phyloP scores from a whole-genome alignment of 768 basidiomycete genomes.

The Paxillus involutus region DNA sequence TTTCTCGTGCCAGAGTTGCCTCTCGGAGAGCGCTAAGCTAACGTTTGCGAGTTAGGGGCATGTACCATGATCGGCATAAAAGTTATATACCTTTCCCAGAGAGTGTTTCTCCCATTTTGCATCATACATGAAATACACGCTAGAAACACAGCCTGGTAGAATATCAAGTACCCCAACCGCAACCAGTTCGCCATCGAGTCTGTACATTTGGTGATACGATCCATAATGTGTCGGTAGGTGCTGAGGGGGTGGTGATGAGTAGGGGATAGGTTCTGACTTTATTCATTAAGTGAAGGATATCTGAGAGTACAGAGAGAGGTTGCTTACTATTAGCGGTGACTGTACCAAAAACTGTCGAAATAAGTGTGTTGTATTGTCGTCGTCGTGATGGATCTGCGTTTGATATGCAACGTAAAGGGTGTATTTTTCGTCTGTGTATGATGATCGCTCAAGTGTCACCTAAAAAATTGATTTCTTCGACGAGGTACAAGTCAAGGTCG shows the following conservation, averaged over 20 bases:
- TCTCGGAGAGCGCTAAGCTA: constrained; percentile 88
- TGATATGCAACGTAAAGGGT: constrained; percentile 79
- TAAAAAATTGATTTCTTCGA: constrained; percentile 27
- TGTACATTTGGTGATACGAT: constrained; percentile 90
- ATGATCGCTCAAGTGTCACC: constrained; percentile 76
- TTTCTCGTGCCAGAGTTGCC: constrained; percentile 69
- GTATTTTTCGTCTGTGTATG: constrained; percentile 80
- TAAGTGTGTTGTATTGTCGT: constrained; percentile 42
- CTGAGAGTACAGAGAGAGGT: neutral
- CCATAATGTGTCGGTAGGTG: constrained; percentile 81
- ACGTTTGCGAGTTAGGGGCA: neutral
- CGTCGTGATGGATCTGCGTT: constrained; percentile 71
- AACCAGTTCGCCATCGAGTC: constrained; percentile 76
- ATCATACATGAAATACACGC: constrained; percentile 91
- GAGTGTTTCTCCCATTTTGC: constrained; percentile 65
- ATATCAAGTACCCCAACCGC: constrained; percentile 91
- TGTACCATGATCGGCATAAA: neutral
- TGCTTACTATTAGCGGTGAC: constrained; percentile 67
- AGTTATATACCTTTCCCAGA: constrained; percentile 65
- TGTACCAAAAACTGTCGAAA: constrained; percentile 81
- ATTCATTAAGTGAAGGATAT: constrained; percentile 1
- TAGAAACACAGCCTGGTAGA: constrained; percentile 79
- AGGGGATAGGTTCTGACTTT: constrained; percentile 64
- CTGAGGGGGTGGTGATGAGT: constrained; percentile 42
- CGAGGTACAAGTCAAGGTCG: neutral